Conservation (phyloP, 257 asterid species). For the Agastache rugosa region DNA sequence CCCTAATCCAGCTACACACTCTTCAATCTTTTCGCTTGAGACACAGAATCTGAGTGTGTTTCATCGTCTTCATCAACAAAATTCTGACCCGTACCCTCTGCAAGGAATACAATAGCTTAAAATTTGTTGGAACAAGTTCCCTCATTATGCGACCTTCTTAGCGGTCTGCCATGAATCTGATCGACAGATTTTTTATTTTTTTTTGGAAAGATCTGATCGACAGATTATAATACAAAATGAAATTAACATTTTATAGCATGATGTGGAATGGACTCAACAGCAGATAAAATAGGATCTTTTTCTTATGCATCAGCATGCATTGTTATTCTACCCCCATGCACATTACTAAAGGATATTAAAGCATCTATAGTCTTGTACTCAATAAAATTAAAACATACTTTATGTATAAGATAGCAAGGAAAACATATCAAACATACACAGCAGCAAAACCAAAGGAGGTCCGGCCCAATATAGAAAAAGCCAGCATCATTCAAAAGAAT, state of each 20-base stretch:
- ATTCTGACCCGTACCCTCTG: slow-evolving; percentile 58
- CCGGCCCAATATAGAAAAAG: not conserved
- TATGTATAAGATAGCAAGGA: not conserved
- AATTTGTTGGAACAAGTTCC: slow-evolving; percentile 8
- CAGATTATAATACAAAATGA: not conserved
- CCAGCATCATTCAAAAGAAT: not conserved
- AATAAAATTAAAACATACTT: not conserved
- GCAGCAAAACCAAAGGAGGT: not conserved
- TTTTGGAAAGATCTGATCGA: no score
- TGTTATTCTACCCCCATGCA: not conserved
- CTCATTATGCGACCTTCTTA: no score
- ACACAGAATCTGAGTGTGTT: slow-evolving; percentile 4
- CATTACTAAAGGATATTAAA: not conserved
- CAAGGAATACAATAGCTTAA: slow-evolving; percentile 24
- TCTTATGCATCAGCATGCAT: not conserved
- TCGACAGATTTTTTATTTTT: not conserved
- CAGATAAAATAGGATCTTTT: not conserved
- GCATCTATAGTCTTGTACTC: not conserved
- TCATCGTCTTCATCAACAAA: slow-evolving; percentile 42
- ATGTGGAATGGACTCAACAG: not conserved
- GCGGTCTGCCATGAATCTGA: not conserved
- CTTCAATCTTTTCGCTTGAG: slow-evolving; percentile 44
- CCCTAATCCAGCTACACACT: slow-evolving; percentile 17
- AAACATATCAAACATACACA: not conserved
- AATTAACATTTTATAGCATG: not conserved